Base-by-base conservation (phyloP, 441 rosid genomes). In the Syzygium syzygioides region DNA sequence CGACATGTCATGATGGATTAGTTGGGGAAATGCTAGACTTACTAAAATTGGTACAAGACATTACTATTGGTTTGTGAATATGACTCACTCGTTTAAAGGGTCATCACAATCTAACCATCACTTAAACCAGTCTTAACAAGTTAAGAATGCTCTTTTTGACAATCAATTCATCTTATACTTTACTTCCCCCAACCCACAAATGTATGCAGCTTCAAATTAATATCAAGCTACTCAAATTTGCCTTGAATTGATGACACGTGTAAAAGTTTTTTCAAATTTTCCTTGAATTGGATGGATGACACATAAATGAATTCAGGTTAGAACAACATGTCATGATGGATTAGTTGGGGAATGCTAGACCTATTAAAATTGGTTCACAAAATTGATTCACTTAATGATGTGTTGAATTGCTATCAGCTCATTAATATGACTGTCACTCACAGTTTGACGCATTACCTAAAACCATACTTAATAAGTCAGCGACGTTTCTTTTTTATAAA, bases 351-450 rank as follows among this genome's bases (percentile, higher is more conserved):
- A 34, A 71, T 34, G 50, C 14, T 71, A 20, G 25, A 10, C 23
- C 20, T 19, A 11, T 8, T 19, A 5, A 34, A 71, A 20, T 13
- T 20, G 8, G 0, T 71, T 68, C 11, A 19, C 14, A 34, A 68
- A 64, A 68, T 34, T 19, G 4, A 68, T 68, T 34, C 26, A 19
- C 0, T 11, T 0, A 10, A 37, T 20, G 28, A 37, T 10, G 15
- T 10, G 3, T 32, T 4, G 7, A 25, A 19, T 10, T 1, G 1
- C 13, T 18, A 4, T 32, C 0, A 4, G 4, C 32, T 9, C 45
- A 32, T 37, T 7, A 19, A 19, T 68, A 34, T 3, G 15, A 34
- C 2, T 9, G 10, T 34, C 26, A 4, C 20, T 64, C 71, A 32
- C 0, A 30, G 9, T 64, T 5, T 3, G 13, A 17, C 3, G 23